Evolutionary conservation across 768 basidiomycete genomes (phyloP).

Genomic region (Clitopilus hobsonii): DNA sequence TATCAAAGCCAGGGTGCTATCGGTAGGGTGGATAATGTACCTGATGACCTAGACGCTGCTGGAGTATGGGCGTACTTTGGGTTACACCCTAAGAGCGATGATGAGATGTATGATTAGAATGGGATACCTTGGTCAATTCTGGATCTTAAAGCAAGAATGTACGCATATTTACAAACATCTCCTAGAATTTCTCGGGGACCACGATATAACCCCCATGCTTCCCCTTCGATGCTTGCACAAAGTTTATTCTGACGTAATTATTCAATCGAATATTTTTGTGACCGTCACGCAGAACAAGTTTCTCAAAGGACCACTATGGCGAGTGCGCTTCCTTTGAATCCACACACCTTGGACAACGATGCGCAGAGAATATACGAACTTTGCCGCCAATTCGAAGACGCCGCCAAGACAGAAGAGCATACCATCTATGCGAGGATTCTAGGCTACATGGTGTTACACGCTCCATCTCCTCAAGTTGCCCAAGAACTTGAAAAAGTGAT

Average conservation of each 20-base stretch:
- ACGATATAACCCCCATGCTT: too few relatives aligned
- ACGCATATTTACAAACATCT: too few relatives aligned
- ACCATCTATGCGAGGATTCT: conserved; percentile 8
- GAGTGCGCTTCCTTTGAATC: too few relatives aligned
- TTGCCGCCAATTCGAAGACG: conserved; percentile 1
- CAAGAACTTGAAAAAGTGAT: conserved; percentile 1
- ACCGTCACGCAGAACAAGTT: too few relatives aligned
- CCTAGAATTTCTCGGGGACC: too few relatives aligned
- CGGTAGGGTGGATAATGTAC: conserved; percentile 37
- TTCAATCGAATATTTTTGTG: too few relatives aligned
- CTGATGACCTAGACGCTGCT: conserved; percentile 41
- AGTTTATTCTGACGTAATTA: too few relatives aligned
- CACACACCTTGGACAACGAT: neutral
- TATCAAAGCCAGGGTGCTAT: conserved; percentile 44
- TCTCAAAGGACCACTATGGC: too few relatives aligned
- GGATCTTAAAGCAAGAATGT: neutral
- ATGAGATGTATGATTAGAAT: conserved; percentile 23
- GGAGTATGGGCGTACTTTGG: conserved; percentile 47
- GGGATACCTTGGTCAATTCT: conserved; percentile 6
- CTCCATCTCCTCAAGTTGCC: conserved; percentile 2
- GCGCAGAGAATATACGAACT: neutral
- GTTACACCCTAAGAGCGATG: conserved; percentile 29
- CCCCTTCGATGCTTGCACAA: too few relatives aligned
- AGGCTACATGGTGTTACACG: conserved; percentile 9
- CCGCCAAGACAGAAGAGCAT: neutral